Evolutionary conservation across 495 filamentous ascomycete genomes (phyloP).

Genomic region (Podospora tetraspora): DNA sequence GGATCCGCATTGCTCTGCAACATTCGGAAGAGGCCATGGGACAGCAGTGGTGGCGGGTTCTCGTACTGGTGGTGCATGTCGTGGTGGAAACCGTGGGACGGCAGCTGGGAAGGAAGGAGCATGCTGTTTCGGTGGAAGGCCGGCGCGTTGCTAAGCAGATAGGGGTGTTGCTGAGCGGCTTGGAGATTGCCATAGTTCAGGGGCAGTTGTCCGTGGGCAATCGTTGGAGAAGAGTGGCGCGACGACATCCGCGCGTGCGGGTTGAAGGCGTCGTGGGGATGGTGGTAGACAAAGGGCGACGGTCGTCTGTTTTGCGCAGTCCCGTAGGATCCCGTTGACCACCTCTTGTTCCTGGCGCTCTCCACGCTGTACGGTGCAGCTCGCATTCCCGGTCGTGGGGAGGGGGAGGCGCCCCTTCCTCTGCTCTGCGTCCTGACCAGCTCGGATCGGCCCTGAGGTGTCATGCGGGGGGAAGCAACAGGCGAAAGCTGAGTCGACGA

Average conservation of each 20-base stretch:
- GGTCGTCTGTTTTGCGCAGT: slow-evolving; percentile 46
- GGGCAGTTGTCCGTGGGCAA: slow-evolving; percentile 47
- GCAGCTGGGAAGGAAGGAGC: slow-evolving; percentile 44
- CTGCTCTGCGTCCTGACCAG: slow-evolving; percentile 54
- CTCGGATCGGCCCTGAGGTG: slow-evolving; percentile 50
- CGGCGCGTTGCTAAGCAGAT: slow-evolving; percentile 45
- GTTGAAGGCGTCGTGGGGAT: slow-evolving; percentile 46
- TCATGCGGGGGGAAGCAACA: slow-evolving; percentile 56
- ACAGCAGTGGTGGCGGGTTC: slow-evolving; percentile 50
- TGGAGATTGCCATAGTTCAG: slow-evolving; percentile 50
- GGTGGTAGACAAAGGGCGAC: slow-evolving; percentile 51
- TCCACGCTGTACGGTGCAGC: slow-evolving; percentile 60
- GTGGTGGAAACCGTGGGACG: slow-evolving; percentile 43
- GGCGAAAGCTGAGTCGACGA: slow-evolving; percentile 55
- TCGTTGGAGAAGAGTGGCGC: slow-evolving; percentile 50
- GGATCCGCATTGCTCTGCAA: slow-evolving; percentile 64
- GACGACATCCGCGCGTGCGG: slow-evolving; percentile 42
- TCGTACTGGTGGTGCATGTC: slow-evolving; percentile 46
- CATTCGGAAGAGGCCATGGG: slow-evolving; percentile 61
- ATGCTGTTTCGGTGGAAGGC: slow-evolving; percentile 41
- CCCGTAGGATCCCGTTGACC: slow-evolving; percentile 65
- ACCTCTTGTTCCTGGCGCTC: slow-evolving; percentile 57
- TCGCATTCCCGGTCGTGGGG: slow-evolving; percentile 57
- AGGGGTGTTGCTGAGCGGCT: slow-evolving; percentile 48
- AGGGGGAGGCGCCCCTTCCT: slow-evolving; percentile 56